These are phyloP conservation scores for Monosporozyma aerobia DNA, from an alignment of 805 yeast genomes.

Conservation along the genomic window DNA sequence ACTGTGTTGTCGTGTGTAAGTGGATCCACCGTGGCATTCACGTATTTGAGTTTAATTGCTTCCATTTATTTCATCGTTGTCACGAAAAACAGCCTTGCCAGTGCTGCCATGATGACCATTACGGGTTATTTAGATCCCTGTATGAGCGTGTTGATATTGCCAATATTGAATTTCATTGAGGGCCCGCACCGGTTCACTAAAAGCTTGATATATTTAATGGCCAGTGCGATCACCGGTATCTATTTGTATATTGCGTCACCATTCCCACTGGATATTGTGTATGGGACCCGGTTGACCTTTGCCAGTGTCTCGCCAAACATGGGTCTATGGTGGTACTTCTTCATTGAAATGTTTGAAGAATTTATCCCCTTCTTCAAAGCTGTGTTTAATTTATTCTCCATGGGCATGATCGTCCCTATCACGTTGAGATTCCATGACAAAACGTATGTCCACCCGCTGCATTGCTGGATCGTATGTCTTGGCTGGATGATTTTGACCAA, in stretches of 20 bases:
- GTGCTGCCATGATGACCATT: slow-evolving; percentile 28
- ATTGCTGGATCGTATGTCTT: slow-evolving; percentile 40
- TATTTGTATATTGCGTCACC: neutral
- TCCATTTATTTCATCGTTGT: slow-evolving; percentile 38
- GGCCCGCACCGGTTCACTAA: neutral
- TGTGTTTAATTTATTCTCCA: slow-evolving; percentile 68
- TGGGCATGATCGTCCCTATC: slow-evolving; percentile 62
- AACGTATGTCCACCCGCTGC: slow-evolving; percentile 34
- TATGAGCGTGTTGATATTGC: slow-evolving; percentile 52
- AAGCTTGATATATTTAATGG: slow-evolving; percentile 19
- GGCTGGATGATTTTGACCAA: slow-evolving; percentile 59
- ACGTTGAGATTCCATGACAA: slow-evolving; percentile 54
- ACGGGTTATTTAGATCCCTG: slow-evolving; percentile 58
- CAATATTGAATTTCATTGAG: slow-evolving; percentile 23
- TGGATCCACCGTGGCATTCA: slow-evolving; percentile 54
- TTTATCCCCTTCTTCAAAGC: slow-evolving; percentile 77
- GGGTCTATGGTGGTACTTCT: slow-evolving; percentile 98
- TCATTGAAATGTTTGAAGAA: slow-evolving; percentile 88
- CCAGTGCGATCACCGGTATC: slow-evolving; percentile 29
- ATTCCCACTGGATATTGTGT: neutral
- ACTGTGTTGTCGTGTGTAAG: slow-evolving; percentile 58
- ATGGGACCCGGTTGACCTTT: slow-evolving; percentile 50
- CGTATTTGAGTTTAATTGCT: slow-evolving; percentile 47
- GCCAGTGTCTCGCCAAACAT: slow-evolving; percentile 77
- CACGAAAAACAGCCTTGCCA: slow-evolving; percentile 28